Conservation (phyloP, 2,329 filamentous ascomycete genomes). For the Ilyonectria sp. region DNA sequence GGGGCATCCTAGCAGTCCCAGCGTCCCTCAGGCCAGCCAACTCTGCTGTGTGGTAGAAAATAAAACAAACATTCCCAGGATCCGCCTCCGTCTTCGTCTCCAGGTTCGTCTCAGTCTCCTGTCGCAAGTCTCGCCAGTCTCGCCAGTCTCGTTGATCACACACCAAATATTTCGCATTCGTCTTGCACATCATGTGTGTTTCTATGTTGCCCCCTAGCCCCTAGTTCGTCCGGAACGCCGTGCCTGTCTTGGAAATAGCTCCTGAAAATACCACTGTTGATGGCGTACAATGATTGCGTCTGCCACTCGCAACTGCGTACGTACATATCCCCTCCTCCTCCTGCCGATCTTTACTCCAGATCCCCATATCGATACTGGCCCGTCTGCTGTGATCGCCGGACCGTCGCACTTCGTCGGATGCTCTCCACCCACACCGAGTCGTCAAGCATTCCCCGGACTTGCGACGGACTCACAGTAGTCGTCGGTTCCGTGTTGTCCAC, state of each 20-base stretch:
- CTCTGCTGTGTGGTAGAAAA: constrained; percentile 1
- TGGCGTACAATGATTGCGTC: constrained; percentile 25
- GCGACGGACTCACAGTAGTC: constrained; percentile 79
- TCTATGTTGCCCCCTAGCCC: constrained; percentile 34
- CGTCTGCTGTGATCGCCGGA: constrained; percentile 59
- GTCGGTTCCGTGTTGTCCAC: constrained; percentile 63
- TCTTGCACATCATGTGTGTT: constrained; percentile 8
- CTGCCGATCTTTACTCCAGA: constrained; percentile 38
- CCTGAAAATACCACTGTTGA: constrained; percentile 9
- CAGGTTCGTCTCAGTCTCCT: neutral
- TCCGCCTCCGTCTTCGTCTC: neutral
- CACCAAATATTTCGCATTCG: neutral
- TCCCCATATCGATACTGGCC: constrained; percentile 53
- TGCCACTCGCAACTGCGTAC: constrained; percentile 4
- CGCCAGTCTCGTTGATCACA: constrained; percentile 6
- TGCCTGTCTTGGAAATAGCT: constrained; percentile 34
- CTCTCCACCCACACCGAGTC: constrained; percentile 95
- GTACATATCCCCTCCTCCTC: constrained; percentile 1
- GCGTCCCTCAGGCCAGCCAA: neutral
- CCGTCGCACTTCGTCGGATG: constrained; percentile 89
- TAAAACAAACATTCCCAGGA: neutral
- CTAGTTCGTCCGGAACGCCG: constrained; percentile 40
- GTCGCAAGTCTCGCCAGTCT: constrained; percentile 4
- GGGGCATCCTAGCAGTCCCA: constrained; percentile 2
- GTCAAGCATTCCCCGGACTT: constrained; percentile 88